Evolutionary conservation across 768 basidiomycete species (phyloP), one percentile per base, ranked within the genome.

Genomic region (Gloeostereum incarnatum): DNA sequence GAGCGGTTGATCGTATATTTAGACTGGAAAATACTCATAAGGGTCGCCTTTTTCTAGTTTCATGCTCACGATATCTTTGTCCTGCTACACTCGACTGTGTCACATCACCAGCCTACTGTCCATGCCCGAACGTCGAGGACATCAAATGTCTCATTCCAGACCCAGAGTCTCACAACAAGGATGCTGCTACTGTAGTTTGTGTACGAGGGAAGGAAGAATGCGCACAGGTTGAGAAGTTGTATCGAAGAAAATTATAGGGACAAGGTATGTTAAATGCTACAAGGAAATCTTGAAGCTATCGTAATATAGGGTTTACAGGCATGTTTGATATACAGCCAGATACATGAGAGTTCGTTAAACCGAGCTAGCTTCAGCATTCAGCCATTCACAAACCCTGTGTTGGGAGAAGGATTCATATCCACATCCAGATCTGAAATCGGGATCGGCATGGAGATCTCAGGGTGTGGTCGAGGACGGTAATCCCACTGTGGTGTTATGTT

Each of bases 61-160:
- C 75, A 20, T 90, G 87, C 52, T 70, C 82, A 6, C 63, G 68
- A 34, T 89, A 89, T 52, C 62, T 89, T 14, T 89, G 87, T 53
- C 86, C 83, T 9, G 63, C 68, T 31, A 87, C 83, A 14, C 62
- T 88, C 32, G 71, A 75, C 39, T 90, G 87, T 45, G 86, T 81
- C 7, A 45, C 57, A 2, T 60, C 57, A 34, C 81, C 73, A 9
- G 55, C 60, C n/a, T 72, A 84, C 30, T 90, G 87, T 49, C 84
- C 87, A 1, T 90, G 87, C 56, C 84, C 86, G 3, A 67, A 79
- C 49, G 61, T 67, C 6, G 73, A 88, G 51, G 87, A 90, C 49
- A 63, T 85, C 49, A 87, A 80, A 54, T 90, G 87, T 51, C 53
- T 74, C 11, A 65, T 89, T 31, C 82, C 83, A 4, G 85, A 88